phyloP scores from a whole-genome alignment of 495 filamentous ascomycete species.

The Haplographium delicatum region DNA sequence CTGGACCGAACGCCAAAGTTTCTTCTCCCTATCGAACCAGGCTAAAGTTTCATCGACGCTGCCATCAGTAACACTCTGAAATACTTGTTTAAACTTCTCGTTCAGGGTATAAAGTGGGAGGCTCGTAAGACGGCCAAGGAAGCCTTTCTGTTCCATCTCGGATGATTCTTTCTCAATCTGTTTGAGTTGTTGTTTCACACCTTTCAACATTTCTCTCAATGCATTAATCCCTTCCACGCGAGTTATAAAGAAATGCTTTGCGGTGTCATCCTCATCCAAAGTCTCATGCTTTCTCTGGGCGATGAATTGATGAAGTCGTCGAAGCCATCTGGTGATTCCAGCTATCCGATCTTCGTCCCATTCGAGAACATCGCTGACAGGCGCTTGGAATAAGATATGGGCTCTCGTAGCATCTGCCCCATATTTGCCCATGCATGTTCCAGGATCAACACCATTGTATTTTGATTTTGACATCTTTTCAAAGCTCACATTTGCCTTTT shows the following conservation, averaged over 20 bases:
- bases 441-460: constrained; percentile 86
- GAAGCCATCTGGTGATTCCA: constrained; percentile 75
- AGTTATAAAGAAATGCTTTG: not conserved
- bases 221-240: not conserved
- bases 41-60: too few species aligned
- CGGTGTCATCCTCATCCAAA: not conserved
- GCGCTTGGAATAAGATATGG: constrained; percentile 83
- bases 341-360: constrained; percentile 84
- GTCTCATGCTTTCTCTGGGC: not conserved
- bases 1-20: constrained; percentile 59
- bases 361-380: constrained; percentile 74
- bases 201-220: too few species aligned
- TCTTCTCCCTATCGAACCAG: constrained; percentile 46
- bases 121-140: too few species aligned
- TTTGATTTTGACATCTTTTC: constrained; percentile 99
- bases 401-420: constrained; percentile 82
- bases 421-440: constrained; percentile 59
- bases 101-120: too few species aligned
- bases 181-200: too few species aligned
- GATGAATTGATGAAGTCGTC: constrained; percentile 45
- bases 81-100: too few species aligned
- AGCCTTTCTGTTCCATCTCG: too few species aligned
- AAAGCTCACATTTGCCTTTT: constrained; percentile 55
- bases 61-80: too few species aligned
- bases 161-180: not conserved